phyloP scores from a whole-genome alignment of 129 eudicot genomes.

The Arctium lappa region DNA sequence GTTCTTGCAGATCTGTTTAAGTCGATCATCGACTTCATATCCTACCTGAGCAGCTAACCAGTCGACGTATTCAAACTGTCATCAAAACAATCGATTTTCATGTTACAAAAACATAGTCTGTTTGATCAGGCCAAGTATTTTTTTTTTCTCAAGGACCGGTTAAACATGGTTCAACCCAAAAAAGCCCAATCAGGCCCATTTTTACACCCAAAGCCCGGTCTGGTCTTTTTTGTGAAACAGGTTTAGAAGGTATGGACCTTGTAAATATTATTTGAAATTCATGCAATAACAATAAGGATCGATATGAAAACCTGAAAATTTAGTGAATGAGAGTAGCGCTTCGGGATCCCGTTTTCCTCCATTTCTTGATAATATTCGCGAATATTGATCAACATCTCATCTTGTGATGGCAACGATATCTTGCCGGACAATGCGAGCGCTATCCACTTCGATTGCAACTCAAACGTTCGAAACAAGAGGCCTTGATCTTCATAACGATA shows the following conservation, averaged over 20 bases:
- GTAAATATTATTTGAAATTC: background rate
- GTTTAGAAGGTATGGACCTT: background rate
- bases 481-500: conserved; percentile 25
- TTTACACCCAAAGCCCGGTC: background rate
- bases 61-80: conserved; percentile 50
- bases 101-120: background rate
- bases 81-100: background rate
- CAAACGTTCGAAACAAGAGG: conserved; percentile 33
- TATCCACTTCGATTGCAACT: conserved; percentile 62
- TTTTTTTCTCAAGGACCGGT: background rate
- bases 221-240: no score
- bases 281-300: background rate
- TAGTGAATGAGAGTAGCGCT: conserved; percentile 41
- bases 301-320: conserved; percentile 7
- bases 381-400: conserved; percentile 50
- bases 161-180: background rate
- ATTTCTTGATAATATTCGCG: conserved; percentile 32
- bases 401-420: conserved; percentile 39
- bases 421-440: conserved; percentile 46
- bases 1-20: conserved; percentile 19
- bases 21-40: conserved; percentile 21
- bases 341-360: conserved; percentile 40
- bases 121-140: background rate
- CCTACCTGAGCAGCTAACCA: conserved; percentile 57
- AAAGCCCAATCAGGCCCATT: background rate